Conservation (phyloP, 306 rosid genomes). For the Trifolium subterraneum region DNA sequence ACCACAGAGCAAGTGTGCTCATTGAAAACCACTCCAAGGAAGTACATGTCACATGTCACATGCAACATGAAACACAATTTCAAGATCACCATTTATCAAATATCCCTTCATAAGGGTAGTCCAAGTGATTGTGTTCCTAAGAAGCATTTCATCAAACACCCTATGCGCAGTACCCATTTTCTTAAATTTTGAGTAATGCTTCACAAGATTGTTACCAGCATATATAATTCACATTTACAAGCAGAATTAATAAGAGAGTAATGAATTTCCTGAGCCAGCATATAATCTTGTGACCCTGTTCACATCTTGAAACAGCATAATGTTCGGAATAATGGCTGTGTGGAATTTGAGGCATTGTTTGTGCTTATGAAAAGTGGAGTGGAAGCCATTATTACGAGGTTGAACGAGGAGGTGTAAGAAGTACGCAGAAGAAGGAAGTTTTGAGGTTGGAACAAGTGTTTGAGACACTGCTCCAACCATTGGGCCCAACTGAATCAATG, state of each 20-base stretch:
- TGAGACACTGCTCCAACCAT: constrained; percentile 28
- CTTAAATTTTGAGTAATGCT: constrained; percentile 48
- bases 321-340: constrained; percentile 2
- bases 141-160: constrained; percentile 59
- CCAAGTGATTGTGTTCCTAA: constrained; percentile 56
- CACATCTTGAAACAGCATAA: constrained; percentile 20
- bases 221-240: too few species aligned
- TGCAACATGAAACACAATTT: constrained; percentile 45
- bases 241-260: background rate
- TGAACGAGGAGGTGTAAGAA: background rate
- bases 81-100: constrained; percentile 43
- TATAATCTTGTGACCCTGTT: background rate
- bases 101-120: constrained; percentile 64
- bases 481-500: background rate
- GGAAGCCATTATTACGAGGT: constrained; percentile 15
- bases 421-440: too few species aligned
- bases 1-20: constrained; percentile 63
- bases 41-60: constrained; percentile 55
- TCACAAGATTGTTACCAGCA: constrained; percentile 38
- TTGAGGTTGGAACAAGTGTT: background rate
- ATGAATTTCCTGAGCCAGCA: background rate
- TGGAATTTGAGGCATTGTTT: constrained; percentile 26
- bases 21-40: constrained; percentile 49
- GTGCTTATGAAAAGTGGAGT: constrained; percentile 4
- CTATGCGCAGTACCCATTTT: constrained; percentile 49